Evolutionary conservation across 164 flowering plant genomes (phyloP).

Genomic region (Hamamelis virginiana): DNA sequence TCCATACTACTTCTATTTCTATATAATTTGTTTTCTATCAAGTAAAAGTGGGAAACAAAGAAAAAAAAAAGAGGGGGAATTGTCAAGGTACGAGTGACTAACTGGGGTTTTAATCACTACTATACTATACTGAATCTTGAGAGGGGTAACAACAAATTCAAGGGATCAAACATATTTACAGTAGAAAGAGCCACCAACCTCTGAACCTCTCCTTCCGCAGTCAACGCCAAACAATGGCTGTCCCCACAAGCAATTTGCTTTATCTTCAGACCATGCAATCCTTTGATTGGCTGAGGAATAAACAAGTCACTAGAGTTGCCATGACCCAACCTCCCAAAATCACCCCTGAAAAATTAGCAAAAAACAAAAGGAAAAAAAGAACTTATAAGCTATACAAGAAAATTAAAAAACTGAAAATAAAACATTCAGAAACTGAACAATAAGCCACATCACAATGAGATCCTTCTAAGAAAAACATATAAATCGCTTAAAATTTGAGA

Average conservation of each 20-base stretch:
- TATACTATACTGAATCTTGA: neutral
- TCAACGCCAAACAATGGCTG: conserved; percentile 95
- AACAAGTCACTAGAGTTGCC: conserved; percentile 93
- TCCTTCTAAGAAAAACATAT: too few species aligned
- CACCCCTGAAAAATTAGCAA: conserved; percentile 68
- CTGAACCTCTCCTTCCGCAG: conserved; percentile 84
- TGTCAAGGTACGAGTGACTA: neutral
- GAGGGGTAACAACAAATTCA: neutral
- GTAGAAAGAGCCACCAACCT: conserved; percentile 48
- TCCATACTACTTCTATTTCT: too few species aligned
- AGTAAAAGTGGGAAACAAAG: too few species aligned
- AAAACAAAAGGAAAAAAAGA: conserved; percentile 1
- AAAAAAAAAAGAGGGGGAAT: too few species aligned
- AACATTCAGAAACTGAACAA: too few species aligned
- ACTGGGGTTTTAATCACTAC: neutral
- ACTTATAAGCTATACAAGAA: too few species aligned
- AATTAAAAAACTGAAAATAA: neutral
- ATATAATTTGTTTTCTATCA: too few species aligned
- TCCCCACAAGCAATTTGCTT: conserved; percentile 98
- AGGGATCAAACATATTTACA: neutral
- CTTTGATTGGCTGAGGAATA: conserved; percentile 85
- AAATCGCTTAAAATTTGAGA: too few species aligned
- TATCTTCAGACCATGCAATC: conserved; percentile 67
- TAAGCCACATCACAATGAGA: too few species aligned
- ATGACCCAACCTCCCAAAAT: conserved; percentile 99